phyloP scores from a whole-genome alignment of 2,329 filamentous ascomycete species.

The Xylariaceae sp. region DNA sequence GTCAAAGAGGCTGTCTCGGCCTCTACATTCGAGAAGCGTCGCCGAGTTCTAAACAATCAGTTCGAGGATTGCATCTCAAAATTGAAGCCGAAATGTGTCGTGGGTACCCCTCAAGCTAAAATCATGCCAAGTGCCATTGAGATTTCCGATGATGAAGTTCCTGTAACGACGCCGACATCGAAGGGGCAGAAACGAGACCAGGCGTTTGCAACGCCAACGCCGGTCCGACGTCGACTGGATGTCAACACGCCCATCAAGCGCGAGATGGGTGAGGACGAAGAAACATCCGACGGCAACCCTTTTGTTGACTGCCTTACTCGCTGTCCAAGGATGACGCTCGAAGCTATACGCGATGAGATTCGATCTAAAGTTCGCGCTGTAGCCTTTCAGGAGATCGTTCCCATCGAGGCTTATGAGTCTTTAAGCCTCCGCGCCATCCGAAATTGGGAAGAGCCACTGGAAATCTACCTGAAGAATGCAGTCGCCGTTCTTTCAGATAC shows the following conservation, averaged over 20 bases:
- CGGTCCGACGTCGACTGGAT: not conserved
- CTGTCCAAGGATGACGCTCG: too few relatives aligned
- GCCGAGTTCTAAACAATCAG: slow-evolving; percentile 12
- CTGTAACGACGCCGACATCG: not conserved
- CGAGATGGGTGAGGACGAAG: not conserved
- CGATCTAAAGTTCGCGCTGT: too few relatives aligned
- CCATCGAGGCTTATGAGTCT: slow-evolving; percentile 52
- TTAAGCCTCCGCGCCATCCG: slow-evolving; percentile 49
- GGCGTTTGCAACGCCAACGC: slow-evolving; percentile 3
- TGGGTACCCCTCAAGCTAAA: not conserved
- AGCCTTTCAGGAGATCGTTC: slow-evolving; percentile 36
- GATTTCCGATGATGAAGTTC: slow-evolving; percentile 20
- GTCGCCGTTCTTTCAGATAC: slow-evolving; percentile 35
- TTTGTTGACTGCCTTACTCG: slow-evolving; percentile 19
- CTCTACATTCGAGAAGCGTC: slow-evolving; percentile 29
- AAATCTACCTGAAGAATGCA: slow-evolving; percentile 28
- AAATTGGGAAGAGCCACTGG: slow-evolving; percentile 51
- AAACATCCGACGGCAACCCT: too few relatives aligned
- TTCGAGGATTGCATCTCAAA: slow-evolving; percentile 15
- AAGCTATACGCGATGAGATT: too few relatives aligned
- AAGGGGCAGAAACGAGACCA: slow-evolving; percentile 1
- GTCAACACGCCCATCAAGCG: not conserved
- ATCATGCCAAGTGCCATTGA: not conserved
- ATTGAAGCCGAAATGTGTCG: slow-evolving; percentile 16
- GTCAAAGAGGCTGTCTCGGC: slow-evolving; percentile 49